These are phyloP conservation scores for Aspergillus olivimuriae DNA, from an alignment of 495 filamentous ascomycete genomes.

Conservation along the genomic window DNA sequence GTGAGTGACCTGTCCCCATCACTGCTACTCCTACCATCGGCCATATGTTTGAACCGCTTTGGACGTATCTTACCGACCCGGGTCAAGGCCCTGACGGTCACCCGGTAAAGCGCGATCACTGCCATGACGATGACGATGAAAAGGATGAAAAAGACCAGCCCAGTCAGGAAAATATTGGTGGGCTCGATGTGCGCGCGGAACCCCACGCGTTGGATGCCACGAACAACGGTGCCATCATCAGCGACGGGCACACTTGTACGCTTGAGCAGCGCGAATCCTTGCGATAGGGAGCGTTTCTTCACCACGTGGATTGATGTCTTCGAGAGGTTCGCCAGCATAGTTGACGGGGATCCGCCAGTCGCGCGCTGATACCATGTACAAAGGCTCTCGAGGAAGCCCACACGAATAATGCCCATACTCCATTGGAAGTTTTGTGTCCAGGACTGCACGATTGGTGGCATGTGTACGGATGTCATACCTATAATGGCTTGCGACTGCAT, in stretches of 20 bases:
- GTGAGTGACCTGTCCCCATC: slow-evolving; percentile 78
- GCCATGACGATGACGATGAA: slow-evolving; percentile 66
- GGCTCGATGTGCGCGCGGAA: slow-evolving; percentile 78
- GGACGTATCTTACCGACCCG: slow-evolving; percentile 60
- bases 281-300: slow-evolving; percentile 13
- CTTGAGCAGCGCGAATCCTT: slow-evolving; percentile 32
- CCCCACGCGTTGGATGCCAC: slow-evolving; percentile 80
- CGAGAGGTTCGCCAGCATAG: slow-evolving; percentile 62
- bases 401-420: slow-evolving; percentile 91
- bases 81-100: slow-evolving; percentile 59
- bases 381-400: slow-evolving; percentile 77
- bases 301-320: slow-evolving; percentile 47
- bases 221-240: slow-evolving; percentile 57
- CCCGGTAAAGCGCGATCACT: slow-evolving; percentile 70
- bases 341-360: slow-evolving; percentile 81
- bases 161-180: slow-evolving; percentile 92
- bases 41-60: slow-evolving; percentile 77
- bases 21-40: no score
- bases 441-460: slow-evolving; percentile 81
- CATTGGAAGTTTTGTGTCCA: slow-evolving; percentile 99
- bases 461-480: slow-evolving; percentile 71
- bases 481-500: slow-evolving; percentile 95
- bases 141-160: slow-evolving; percentile 78
- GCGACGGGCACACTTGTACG: slow-evolving; percentile 30
- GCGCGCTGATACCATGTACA: slow-evolving; percentile 94